Conservation (phyloP, 495 filamentous ascomycete genomes). For the Trichoderma virens region DNA sequence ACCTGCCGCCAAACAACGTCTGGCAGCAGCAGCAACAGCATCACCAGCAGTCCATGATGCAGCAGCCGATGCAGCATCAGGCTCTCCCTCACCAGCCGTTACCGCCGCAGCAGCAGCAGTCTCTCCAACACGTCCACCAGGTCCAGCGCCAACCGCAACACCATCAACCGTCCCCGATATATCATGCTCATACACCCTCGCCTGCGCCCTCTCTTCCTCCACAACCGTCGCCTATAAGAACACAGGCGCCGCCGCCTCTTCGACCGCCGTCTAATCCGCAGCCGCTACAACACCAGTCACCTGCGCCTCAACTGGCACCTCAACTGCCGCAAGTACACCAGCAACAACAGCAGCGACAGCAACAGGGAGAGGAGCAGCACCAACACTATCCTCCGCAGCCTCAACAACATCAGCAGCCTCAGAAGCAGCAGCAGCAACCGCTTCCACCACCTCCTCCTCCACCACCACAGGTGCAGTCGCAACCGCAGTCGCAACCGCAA, state of each 20-base stretch:
- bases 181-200: slow-evolving; percentile 14
- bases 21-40: slow-evolving; percentile 8
- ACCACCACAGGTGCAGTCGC: slow-evolving; percentile 14
- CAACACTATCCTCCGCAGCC: slow-evolving; percentile 12
- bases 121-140: neutral
- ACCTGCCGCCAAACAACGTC: slow-evolving; percentile 1
- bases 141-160: slow-evolving; percentile 11
- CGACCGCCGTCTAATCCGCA: slow-evolving; percentile 11
- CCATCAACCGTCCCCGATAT: slow-evolving; percentile 15
- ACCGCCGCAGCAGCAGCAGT: neutral
- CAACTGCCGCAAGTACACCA: neutral
- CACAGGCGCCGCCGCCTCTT: slow-evolving; percentile 16
- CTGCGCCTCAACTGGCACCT: slow-evolving; percentile 3
- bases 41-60: slow-evolving; percentile 4
- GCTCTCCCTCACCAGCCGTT: neutral
- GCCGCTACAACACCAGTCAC: slow-evolving; percentile 13
- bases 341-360: slow-evolving; percentile 20
- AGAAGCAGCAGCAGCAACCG: slow-evolving; percentile 13
- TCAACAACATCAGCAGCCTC: slow-evolving; percentile 13
- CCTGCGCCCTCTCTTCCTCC: slow-evolving; percentile 12
- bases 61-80: slow-evolving; percentile 2
- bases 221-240: slow-evolving; percentile 11
- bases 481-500: slow-evolving; percentile 1
- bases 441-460: neutral
- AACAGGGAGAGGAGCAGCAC: slow-evolving; percentile 14